Conservation (phyloP, 306 rosid genomes). For the Vigna radiata region DNA sequence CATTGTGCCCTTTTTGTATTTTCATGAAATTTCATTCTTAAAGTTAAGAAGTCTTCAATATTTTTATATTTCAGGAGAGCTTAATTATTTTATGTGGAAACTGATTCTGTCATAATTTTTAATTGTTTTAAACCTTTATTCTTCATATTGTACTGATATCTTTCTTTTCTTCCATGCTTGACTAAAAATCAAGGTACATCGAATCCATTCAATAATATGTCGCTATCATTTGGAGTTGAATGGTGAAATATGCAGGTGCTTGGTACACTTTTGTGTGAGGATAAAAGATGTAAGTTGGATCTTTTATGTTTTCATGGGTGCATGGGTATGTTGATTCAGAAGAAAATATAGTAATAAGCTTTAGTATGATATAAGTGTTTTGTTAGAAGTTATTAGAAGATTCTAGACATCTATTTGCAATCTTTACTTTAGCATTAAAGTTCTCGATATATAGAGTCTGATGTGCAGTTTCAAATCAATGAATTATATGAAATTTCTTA, state of each 20-base stretch:
- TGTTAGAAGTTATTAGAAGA: too few relatives aligned
- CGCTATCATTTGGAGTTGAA: slow-evolving; percentile 54
- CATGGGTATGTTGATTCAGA: not conserved
- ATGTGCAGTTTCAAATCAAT: too few relatives aligned
- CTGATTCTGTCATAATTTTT: not conserved
- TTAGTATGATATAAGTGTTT: too few relatives aligned
- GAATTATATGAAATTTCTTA: too few relatives aligned
- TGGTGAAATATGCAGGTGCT: slow-evolving; percentile 67
- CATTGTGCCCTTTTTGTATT: slow-evolving; percentile 1
- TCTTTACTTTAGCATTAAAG: too few relatives aligned
- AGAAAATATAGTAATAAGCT: too few relatives aligned
- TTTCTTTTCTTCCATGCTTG: slow-evolving; percentile 38
- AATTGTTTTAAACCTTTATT: slow-evolving; percentile 27
- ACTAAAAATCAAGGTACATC: slow-evolving; percentile 63
- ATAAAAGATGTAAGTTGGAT: slow-evolving; percentile 76
- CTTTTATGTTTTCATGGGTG: slow-evolving; percentile 34
- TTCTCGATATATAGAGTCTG: too few relatives aligned
- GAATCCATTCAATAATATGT: slow-evolving; percentile 62
- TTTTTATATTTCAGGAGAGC: not conserved
- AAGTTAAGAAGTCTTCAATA: not conserved
- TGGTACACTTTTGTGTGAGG: slow-evolving; percentile 67
- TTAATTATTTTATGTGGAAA: slow-evolving; percentile 3
- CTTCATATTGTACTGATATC: slow-evolving; percentile 31
- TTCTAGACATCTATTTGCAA: too few relatives aligned
- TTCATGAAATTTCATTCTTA: slow-evolving; percentile 6